phyloP scores from a whole-genome alignment of 257 asterid genomes.

The Jacaranda copaia region DNA sequence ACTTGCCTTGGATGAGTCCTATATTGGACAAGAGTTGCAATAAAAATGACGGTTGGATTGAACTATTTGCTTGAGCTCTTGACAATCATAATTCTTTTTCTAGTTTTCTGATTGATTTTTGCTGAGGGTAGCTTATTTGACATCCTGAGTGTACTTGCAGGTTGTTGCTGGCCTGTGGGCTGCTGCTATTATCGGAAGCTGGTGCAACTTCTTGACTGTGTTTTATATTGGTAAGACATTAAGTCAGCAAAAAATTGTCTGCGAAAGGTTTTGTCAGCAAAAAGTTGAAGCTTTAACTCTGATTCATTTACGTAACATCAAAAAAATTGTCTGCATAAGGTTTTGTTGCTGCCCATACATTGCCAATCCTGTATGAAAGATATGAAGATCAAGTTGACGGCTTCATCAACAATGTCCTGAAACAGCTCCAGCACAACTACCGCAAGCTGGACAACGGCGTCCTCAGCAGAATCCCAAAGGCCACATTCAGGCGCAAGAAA shows the following conservation, averaged over 20 bases:
- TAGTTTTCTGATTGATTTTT: not conserved
- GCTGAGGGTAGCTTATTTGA: not conserved
- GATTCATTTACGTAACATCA: not conserved
- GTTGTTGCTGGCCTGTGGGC: slow-evolving; percentile 65
- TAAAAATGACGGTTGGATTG: too few relatives aligned
- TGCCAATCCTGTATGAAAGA: slow-evolving; percentile 77
- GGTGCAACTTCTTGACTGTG: slow-evolving; percentile 84
- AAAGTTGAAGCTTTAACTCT: not conserved
- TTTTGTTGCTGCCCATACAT: slow-evolving; percentile 83
- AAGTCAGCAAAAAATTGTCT: not conserved
- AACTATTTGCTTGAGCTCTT: too few relatives aligned
- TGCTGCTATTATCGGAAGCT: slow-evolving; percentile 89
- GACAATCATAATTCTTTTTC: not conserved
- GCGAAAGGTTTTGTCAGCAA: slow-evolving; percentile 59
- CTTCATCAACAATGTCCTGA: slow-evolving; percentile 53
- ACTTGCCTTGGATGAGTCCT: not conserved
- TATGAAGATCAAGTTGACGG: slow-evolving; percentile 78
- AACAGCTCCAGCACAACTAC: slow-evolving; percentile 64
- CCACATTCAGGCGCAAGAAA: slow-evolving; percentile 57
- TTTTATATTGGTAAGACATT: slow-evolving; percentile 51
- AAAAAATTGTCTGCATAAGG: slow-evolving; percentile 43
- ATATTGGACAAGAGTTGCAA: not conserved
- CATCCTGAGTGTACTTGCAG: slow-evolving; percentile 44
- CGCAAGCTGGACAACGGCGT: slow-evolving; percentile 66
- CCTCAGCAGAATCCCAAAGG: slow-evolving; percentile 60